phyloP scores from a whole-genome alignment of 495 filamentous ascomycete species.

The Xylaria longipes region DNA sequence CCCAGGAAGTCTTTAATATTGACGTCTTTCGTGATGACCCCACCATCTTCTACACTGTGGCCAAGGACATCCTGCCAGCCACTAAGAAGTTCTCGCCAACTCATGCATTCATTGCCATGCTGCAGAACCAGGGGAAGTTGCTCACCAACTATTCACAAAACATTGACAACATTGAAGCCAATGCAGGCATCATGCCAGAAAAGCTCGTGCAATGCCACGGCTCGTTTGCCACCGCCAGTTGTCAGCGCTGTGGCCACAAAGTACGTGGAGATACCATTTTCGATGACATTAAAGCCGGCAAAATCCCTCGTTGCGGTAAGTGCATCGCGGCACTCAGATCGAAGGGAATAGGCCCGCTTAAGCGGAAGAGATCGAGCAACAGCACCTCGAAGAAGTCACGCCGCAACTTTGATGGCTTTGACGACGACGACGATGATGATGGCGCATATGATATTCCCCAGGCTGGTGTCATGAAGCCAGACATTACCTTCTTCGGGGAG shows the following conservation, averaged over 20 bases:
- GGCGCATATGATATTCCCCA: conserved; percentile 70
- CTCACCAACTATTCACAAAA: conserved; percentile 98
- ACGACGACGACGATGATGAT: conserved; percentile 65
- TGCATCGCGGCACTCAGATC: conserved; percentile 52
- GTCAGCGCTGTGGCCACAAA: conserved; percentile 78
- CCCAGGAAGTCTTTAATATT: conserved; percentile 95
- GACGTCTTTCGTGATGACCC: conserved; percentile 84
- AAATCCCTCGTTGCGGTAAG: conserved; percentile 67
- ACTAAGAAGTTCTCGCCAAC: conserved; percentile 80
- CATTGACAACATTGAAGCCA: conserved; percentile 94
- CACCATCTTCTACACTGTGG: conserved; percentile 88
- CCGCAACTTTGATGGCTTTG: conserved; percentile 54
- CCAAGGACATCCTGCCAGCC: conserved; percentile 86
- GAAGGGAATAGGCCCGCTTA: conserved; percentile 45
- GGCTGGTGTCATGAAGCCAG: conserved; percentile 97
- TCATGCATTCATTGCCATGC: conserved; percentile 92
- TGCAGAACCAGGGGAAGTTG: conserved; percentile 88
- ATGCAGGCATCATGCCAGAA: conserved; percentile 80
- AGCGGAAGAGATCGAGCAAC: conserved; percentile 78
- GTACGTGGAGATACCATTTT: conserved; percentile 82
- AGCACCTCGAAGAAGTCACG: conserved; percentile 67
- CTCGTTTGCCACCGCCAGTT: conserved; percentile 90
- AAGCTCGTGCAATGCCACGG: conserved; percentile 97
- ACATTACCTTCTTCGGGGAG: conserved; percentile 98
- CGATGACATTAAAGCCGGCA: conserved; percentile 75